Evolutionary conservation across 495 filamentous ascomycete genomes (phyloP), one percentile per base, ranked within the genome.

Genomic region (Penicillium subrubescens): DNA sequence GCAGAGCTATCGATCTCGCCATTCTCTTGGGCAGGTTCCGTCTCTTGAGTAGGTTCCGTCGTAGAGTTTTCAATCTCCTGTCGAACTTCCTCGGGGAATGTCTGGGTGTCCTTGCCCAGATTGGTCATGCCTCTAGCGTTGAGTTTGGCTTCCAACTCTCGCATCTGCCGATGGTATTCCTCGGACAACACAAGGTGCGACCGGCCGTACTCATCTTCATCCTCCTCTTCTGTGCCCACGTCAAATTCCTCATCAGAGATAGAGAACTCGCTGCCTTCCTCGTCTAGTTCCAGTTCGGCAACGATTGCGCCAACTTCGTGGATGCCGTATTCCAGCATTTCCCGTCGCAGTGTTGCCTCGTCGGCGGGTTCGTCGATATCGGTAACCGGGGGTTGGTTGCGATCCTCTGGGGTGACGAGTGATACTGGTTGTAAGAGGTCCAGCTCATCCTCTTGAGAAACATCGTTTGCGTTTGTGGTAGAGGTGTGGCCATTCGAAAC

Each of bases 321-420:
- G 74, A 95, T 86, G 52, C 89, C 89, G 69, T 97, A 98, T 63
- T 90, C 81, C n/a, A 97, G 77, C 95, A 99, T 98, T 67, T 97
- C 87, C 59, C 89, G 86, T 12, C 96, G 90, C 3, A 96, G 75
- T n/a, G 81, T 80, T 11, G 91, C 88, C 71, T 96, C 94, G 65
- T 96, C 93, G 4, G 82, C 75, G 0, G 91, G 86, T 68, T 99
- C 96, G 59, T 91, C 81, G 0, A 86, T 61, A 46, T 79, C 70
- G 4, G 70, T 68, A 37, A 79, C 66, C 4, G 77, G 76, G 5
- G 60, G 63, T 33, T 78, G 70, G 33, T 67, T 58, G 27, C 71
- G 69, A 19, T 70, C 65, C 34, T 73, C 71, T 17, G 63, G 44
- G 3, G 71, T 66, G 27, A 72, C 60, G 14, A 74, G 55, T 12